These are phyloP conservation scores for Cantharellus anzutake DNA, from an alignment of 768 basidiomycete species.

Conservation along the genomic window DNA sequence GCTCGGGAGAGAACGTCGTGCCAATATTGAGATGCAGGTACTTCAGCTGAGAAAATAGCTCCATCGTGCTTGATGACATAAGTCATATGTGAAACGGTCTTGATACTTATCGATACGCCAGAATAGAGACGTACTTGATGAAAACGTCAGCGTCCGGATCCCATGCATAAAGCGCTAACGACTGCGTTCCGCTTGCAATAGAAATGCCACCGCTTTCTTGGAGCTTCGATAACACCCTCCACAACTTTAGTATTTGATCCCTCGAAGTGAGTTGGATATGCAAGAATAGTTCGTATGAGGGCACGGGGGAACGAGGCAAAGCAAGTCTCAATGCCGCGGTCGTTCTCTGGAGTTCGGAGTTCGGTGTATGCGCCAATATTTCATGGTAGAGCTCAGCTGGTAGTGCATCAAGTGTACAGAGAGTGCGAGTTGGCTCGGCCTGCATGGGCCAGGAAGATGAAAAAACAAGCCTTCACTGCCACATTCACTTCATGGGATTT, in stretches of 20 bases:
- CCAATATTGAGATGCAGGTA: constrained; percentile 50
- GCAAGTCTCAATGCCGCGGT: constrained; percentile 41
- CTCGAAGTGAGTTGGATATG: constrained; percentile 30
- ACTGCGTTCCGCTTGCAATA: constrained; percentile 11
- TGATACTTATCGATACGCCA: constrained; percentile 1
- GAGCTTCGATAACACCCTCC: constrained; percentile 22
- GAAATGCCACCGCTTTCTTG: constrained; percentile 20
- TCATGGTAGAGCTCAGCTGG: constrained; percentile 49
- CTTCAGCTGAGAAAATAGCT: constrained; percentile 31
- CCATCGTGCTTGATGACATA: constrained; percentile 22
- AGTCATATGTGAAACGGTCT: neutral
- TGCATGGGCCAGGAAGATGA: constrained; percentile 18
- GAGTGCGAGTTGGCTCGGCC: constrained; percentile 5
- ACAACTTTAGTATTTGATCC: constrained; percentile 35
- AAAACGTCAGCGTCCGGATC: constrained; percentile 55
- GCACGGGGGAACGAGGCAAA: constrained; percentile 40
- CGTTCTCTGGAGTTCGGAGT: constrained; percentile 28
- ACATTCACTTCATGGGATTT: constrained; percentile 31
- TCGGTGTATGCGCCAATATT: constrained; percentile 35
- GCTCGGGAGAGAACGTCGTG: constrained; percentile 64
- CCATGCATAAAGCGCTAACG: constrained; percentile 42
- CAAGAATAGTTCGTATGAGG: constrained; percentile 37
- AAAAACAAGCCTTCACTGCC: constrained; percentile 32
- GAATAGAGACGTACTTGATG: constrained; percentile 24
- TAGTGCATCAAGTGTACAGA: constrained; percentile 19